Conservation (phyloP, 352 stramenopile genomes). For the Blastocystis sp. region DNA sequence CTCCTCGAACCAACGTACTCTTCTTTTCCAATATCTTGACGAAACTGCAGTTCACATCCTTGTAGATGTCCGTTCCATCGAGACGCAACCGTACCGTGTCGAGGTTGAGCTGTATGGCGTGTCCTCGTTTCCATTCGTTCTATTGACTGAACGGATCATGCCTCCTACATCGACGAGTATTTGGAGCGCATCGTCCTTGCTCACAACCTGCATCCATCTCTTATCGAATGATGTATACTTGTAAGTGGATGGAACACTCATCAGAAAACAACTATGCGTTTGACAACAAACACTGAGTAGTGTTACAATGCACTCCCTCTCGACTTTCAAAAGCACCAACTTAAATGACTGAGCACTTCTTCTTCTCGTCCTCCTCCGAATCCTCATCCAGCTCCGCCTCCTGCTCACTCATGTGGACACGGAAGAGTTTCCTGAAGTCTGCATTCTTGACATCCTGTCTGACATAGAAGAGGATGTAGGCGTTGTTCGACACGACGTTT, state of each 20-base stretch:
- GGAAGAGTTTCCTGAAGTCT: constrained; percentile 72
- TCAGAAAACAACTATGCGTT: background rate
- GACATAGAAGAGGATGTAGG: constrained; percentile 81
- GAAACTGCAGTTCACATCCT: constrained; percentile 39
- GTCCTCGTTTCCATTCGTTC: constrained; percentile 30
- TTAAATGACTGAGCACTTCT: constrained; percentile 44
- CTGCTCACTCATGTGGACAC: constrained; percentile 60
- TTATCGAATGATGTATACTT: constrained; percentile 46
- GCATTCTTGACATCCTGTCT: constrained; percentile 74
- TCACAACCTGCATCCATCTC: constrained; percentile 33
- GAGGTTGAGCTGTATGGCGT: background rate
- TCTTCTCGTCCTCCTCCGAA: constrained; percentile 52
- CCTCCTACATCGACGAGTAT: background rate
- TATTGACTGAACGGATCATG: background rate
- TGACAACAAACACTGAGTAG: constrained; percentile 33
- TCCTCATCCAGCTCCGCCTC: constrained; percentile 59
- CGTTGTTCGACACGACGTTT: constrained; percentile 72
- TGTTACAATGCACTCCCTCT: background rate
- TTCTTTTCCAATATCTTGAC: constrained; percentile 55
- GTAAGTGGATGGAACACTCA: background rate
- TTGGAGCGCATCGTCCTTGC: constrained; percentile 29
- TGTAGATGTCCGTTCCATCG: background rate
- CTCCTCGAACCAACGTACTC: background rate
- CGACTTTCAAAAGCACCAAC: background rate
- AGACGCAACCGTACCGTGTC: constrained; percentile 11